These are phyloP conservation scores for Lipomyces yamadae DNA, from an alignment of 805 yeast species.

Conservation along the genomic window DNA sequence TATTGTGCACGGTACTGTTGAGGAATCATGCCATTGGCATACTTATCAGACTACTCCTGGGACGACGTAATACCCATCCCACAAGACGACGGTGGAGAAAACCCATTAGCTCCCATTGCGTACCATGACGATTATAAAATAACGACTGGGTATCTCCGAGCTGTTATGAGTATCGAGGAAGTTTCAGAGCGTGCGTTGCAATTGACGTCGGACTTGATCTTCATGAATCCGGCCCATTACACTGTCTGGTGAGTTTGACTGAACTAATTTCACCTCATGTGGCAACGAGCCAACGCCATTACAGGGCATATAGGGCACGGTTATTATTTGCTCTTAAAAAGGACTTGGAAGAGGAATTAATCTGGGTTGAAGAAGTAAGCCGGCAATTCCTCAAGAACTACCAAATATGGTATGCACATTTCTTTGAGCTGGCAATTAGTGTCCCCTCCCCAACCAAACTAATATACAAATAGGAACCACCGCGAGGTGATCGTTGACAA, in stretches of 20 bases:
- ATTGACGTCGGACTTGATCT: conserved; percentile 67
- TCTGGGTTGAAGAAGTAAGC: conserved; percentile 80
- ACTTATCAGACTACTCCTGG: conserved; percentile 43
- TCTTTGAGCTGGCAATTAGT: too few relatives aligned
- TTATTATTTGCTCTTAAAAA: conserved; percentile 42
- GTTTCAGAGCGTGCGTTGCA: conserved; percentile 71
- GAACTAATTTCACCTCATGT: not conserved
- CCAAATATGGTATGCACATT: conserved; percentile 67
- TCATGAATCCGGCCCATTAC: conserved; percentile 83
- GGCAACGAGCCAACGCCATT: not conserved
- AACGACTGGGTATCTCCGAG: conserved; percentile 65
- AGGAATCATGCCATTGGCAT: conserved; percentile 6
- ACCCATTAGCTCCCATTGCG: conserved; percentile 48
- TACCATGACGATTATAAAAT: conserved; percentile 72
- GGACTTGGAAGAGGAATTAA: conserved; percentile 60
- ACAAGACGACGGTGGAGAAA: conserved; percentile 41
- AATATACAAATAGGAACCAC: conserved; percentile 59
- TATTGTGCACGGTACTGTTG: not conserved
- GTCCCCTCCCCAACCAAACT: not conserved
- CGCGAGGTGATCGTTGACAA: conserved; percentile 54
- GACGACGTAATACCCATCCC: conserved; percentile 42
- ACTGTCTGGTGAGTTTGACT: conserved; percentile 69
- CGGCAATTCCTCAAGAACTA: conserved; percentile 84
- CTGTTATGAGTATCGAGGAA: conserved; percentile 64
- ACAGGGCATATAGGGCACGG: conserved; percentile 45